These are phyloP conservation scores for Borovskyia barvae DNA, from an alignment of 208 protist species.

Conservation along the genomic window DNA sequence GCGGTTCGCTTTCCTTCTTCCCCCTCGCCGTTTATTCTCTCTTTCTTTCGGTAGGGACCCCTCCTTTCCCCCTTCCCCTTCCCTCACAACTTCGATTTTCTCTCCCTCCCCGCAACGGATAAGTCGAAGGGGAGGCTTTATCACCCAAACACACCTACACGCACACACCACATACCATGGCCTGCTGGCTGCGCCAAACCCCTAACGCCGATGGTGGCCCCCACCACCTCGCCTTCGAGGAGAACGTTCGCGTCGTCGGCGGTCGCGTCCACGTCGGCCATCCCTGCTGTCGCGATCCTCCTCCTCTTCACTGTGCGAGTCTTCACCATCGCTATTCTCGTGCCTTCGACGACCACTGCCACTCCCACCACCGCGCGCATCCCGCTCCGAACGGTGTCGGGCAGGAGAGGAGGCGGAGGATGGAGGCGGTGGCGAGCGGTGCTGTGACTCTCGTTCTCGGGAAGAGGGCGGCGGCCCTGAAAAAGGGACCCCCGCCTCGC, in stretches of 20 bases:
- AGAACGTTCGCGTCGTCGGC: not conserved
- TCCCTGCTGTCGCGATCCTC: conserved; percentile 1
- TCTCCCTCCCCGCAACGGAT: too few species aligned
- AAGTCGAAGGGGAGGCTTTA: too few species aligned
- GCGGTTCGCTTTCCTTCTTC: too few species aligned
- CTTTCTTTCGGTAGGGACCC: too few species aligned
- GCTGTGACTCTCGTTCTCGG: not conserved
- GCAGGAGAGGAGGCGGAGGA: not conserved
- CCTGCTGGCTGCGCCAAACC: not conserved
- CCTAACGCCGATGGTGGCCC: not conserved
- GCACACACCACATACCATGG: too few species aligned
- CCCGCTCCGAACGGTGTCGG: conserved; percentile 1
- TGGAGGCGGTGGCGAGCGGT: not conserved
- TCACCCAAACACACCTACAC: too few species aligned
- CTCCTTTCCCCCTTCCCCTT: too few species aligned
- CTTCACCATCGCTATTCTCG: not conserved
- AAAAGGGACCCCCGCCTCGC: not conserved
- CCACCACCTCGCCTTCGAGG: conserved; percentile 7
- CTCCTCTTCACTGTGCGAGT: not conserved
- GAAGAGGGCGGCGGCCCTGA: not conserved
- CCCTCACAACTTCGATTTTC: too few species aligned
- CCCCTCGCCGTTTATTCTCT: too few species aligned
- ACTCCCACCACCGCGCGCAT: not conserved
- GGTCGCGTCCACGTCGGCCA: not conserved
- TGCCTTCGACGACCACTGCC: not conserved